These are phyloP conservation scores for Cryphonectria naterciae DNA, from an alignment of 2,329 filamentous ascomycete species.

Conservation along the genomic window DNA sequence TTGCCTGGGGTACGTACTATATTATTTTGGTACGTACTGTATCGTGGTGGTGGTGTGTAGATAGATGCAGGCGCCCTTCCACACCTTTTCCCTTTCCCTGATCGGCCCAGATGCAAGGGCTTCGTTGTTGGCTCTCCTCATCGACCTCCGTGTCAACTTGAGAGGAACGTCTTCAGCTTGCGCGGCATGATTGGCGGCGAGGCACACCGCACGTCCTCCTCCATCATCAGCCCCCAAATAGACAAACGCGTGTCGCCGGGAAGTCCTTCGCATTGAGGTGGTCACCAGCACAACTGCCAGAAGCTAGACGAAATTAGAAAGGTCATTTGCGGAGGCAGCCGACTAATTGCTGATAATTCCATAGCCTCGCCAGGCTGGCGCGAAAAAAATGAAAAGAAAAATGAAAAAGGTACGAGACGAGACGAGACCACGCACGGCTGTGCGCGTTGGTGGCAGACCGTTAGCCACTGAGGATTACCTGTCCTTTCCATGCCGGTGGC, in stretches of 20 bases:
- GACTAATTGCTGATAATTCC: constrained; percentile 12
- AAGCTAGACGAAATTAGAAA: constrained; percentile 20
- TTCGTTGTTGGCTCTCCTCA: neutral
- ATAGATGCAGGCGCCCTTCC: neutral
- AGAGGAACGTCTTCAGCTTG: neutral
- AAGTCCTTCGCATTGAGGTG: constrained; percentile 19
- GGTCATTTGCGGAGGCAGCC: constrained; percentile 19
- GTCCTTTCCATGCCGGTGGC: neutral
- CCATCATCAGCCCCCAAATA: neutral
- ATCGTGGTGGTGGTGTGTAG: neutral
- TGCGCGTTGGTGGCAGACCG: neutral
- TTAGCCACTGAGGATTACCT: neutral
- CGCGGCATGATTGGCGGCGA: constrained; percentile 34
- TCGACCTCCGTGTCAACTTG: neutral
- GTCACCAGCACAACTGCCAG: constrained; percentile 10
- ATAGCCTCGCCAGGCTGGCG: constrained; percentile 18
- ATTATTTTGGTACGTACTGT: neutral
- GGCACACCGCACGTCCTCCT: neutral
- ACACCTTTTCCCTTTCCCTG: neutral
- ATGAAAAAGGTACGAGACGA: constrained; percentile 11
- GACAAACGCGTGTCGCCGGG: constrained; percentile 14
- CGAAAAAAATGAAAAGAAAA: neutral
- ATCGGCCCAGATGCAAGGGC: neutral
- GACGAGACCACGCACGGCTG: neutral
- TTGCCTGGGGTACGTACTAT: too few relatives aligned